phyloP scores from a whole-genome alignment of 106 monocot genomes.

The Amphibolis antarctica region DNA sequence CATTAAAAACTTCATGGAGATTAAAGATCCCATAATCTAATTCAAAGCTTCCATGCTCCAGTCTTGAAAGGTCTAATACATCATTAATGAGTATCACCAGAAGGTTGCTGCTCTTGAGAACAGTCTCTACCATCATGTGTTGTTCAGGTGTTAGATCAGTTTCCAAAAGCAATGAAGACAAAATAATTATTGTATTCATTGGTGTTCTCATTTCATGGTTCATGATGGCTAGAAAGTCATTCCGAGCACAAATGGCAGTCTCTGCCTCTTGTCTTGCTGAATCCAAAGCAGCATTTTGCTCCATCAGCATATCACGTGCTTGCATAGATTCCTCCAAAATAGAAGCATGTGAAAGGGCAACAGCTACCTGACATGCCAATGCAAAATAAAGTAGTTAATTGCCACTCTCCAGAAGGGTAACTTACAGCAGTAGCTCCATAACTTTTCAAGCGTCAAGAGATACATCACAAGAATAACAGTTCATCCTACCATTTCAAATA shows the following conservation, averaged over 20 bases:
- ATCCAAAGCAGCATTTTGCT: conserved; percentile 87
- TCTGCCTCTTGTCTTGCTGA: conserved; percentile 84
- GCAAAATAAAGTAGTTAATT: not conserved
- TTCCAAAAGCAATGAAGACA: conserved; percentile 75
- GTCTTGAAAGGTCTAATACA: conserved; percentile 79
- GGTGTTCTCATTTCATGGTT: conserved; percentile 95
- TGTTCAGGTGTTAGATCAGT: conserved; percentile 80
- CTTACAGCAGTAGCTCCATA: not conserved
- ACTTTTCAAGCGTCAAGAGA: too few relatives aligned
- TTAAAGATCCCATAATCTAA: conserved; percentile 56
- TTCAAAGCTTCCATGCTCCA: conserved; percentile 82
- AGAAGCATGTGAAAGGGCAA: conserved; percentile 96
- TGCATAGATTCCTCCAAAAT: conserved; percentile 97
- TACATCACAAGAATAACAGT: too few relatives aligned
- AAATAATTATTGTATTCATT: conserved; percentile 64
- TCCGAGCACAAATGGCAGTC: conserved; percentile 79
- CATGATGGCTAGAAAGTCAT: conserved; percentile 96
- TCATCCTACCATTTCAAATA: too few relatives aligned
- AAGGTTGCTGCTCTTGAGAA: conserved; percentile 79
- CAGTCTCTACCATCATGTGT: conserved; percentile 77
- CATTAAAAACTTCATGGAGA: conserved; percentile 72
- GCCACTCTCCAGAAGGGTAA: not conserved
- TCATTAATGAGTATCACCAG: conserved; percentile 80
- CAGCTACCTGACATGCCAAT: conserved; percentile 58
- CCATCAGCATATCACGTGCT: conserved; percentile 84